Base-by-base conservation (phyloP, 2,329 filamentous ascomycete species). In the Fusarium begoniae region DNA sequence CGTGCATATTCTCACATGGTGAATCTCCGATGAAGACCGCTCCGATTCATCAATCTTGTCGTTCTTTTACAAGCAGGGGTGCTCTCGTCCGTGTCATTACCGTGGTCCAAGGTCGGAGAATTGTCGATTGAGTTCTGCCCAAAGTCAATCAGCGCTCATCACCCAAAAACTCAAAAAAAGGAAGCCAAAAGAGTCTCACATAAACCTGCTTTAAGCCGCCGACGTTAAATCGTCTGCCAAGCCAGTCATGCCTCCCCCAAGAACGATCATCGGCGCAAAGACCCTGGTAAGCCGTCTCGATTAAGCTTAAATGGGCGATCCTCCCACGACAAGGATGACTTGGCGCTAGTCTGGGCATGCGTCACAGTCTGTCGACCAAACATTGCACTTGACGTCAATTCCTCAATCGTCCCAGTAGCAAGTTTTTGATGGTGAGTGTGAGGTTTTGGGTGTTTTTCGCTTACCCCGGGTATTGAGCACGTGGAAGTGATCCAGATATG, bases 311-410 rank as follows among this genome's bases (percentile, higher is more conserved):
- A 69, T 74, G 32, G 41, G 37, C 38, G 63, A 51, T 61, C 48
- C 70, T 64, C 62, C 43, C 57, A 55, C 48, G 57, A 74, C 61
- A 56, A 60, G 53, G 59, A 7, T 48, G 38, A 28, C 70, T 73
- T 73, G 70, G 70, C 70, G 43, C 54, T 53, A 44, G 73, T 22
- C 73, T 75, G 63, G 73, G 73, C 73, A 2, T 75, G 73, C 73
- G 73, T 75, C 73, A 75, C 50, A 41, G 37, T 66, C 66, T 63
- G 63, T 17, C 50, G 28, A 74, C 47, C 53, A 30, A 62, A 56
- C 28, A 53, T 6, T 44, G 26, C 30, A 35, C 40, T 73, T 75
- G 73, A 75, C 73, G 73, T 75, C 69, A 75, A 75, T 15, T 40
- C 30, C 24, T 58, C 6, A 8, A 43, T 51, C 48, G 14, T 48